Conservation (phyloP, 768 basidiomycete genomes). For the Auriscalpium microsporum region DNA sequence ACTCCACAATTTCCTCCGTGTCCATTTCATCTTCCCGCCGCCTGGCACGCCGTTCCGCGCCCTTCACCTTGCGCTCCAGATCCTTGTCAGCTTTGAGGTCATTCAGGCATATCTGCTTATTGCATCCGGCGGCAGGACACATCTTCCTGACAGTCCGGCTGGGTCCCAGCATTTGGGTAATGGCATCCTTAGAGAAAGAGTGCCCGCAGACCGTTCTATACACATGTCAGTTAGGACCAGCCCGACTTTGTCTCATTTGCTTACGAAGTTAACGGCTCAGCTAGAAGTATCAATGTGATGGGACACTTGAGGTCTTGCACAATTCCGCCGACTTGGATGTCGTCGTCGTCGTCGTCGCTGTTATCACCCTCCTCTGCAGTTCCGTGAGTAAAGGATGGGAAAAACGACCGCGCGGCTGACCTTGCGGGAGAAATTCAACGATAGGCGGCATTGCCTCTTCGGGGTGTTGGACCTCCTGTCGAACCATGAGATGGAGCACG, state of each 20-base stretch:
- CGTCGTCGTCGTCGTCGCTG: constrained; percentile 79
- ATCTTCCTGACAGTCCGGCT: constrained; percentile 25
- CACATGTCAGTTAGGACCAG: constrained; percentile 1
- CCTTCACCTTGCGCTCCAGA: constrained; percentile 55
- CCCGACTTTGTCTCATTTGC: constrained; percentile 19
- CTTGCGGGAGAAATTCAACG: constrained; percentile 61
- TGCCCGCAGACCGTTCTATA: constrained; percentile 58
- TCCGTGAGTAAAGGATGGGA: not conserved
- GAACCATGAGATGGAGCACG: not conserved
- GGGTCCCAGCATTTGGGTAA: constrained; percentile 50
- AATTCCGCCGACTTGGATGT: constrained; percentile 80
- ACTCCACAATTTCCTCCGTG: constrained; percentile 50
- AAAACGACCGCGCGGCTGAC: constrained; percentile 27
- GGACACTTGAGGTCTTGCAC: constrained; percentile 83
- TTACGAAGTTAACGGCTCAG: constrained; percentile 78
- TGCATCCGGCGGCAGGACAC: constrained; percentile 73
- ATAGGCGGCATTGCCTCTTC: constrained; percentile 69
- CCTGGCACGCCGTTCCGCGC: constrained; percentile 43
- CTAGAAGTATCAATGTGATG: constrained; percentile 56
- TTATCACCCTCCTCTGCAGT: constrained; percentile 69
- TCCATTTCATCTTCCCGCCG: constrained; percentile 29
- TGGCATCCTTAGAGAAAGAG: constrained; percentile 69
- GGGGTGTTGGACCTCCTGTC: constrained; percentile 59
- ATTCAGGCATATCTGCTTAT: constrained; percentile 41
- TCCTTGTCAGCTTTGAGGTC: constrained; percentile 48